phyloP scores from a whole-genome alignment of 768 basidiomycete species.

The Lepiota venenata region DNA sequence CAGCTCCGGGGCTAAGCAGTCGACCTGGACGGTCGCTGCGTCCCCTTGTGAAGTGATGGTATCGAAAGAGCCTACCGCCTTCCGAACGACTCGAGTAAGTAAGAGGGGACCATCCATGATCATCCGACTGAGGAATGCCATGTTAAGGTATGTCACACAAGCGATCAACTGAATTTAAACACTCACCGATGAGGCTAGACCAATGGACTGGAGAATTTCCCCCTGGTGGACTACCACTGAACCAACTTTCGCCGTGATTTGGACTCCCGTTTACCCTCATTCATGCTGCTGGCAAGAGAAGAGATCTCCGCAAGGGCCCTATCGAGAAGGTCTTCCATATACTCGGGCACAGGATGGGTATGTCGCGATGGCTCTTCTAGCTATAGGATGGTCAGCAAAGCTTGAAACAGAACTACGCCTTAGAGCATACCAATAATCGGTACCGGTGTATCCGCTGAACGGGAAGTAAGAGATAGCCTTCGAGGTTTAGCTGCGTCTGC shows the following conservation, averaged over 20 bases:
- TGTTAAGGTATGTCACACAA: neutral
- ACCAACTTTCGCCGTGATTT: slow-evolving; percentile 91
- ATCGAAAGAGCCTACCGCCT: slow-evolving; percentile 78
- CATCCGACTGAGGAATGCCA: slow-evolving; percentile 55
- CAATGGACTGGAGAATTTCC: slow-evolving; percentile 93
- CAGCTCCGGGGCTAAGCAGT: slow-evolving; percentile 84
- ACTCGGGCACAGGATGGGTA: slow-evolving; percentile 78
- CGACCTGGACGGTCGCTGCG: slow-evolving; percentile 80
- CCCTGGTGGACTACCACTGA: slow-evolving; percentile 83
- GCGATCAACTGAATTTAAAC: neutral
- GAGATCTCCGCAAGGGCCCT: slow-evolving; percentile 86
- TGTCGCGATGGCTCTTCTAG: slow-evolving; percentile 83
- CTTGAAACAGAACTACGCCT: neutral
- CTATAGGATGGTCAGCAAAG: slow-evolving; percentile 32
- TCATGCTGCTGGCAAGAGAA: slow-evolving; percentile 89
- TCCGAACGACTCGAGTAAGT: slow-evolving; percentile 88
- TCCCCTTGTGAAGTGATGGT: slow-evolving; percentile 76
- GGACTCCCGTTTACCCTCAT: slow-evolving; percentile 95
- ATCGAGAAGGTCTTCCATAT: slow-evolving; percentile 79
- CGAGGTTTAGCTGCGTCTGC: slow-evolving; percentile 91
- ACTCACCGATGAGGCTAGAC: slow-evolving; percentile 94
- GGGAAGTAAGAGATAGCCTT: slow-evolving; percentile 91
- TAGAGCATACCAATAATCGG: slow-evolving; percentile 65
- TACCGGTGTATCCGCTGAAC: slow-evolving; percentile 98
- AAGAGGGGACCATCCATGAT: slow-evolving; percentile 89